Conservation (phyloP, 345 rosid species). For the Rhodamnia argentea region DNA sequence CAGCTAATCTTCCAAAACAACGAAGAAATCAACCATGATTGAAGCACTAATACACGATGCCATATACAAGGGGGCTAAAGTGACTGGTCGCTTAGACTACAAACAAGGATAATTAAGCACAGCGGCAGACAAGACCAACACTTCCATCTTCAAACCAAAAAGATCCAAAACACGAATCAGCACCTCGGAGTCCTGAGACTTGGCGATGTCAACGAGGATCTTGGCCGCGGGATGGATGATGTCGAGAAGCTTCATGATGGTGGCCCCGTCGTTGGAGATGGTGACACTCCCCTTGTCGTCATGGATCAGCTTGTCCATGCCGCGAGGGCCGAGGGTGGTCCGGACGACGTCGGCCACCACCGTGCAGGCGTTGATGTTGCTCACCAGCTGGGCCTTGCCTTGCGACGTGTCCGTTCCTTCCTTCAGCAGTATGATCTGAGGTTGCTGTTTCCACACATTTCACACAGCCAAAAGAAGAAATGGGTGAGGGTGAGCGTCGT, state of each 20-base stretch:
- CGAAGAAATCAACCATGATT: neutral
- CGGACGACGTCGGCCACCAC: conserved; percentile 84
- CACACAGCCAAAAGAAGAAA: neutral
- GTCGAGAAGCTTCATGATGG: conserved; percentile 97
- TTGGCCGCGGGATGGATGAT: conserved; percentile 95
- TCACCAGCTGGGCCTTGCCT: conserved; percentile 86
- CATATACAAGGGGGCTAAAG: neutral
- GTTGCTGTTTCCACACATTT: conserved; percentile 58
- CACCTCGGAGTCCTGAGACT: conserved; percentile 98
- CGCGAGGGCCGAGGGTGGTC: conserved; percentile 94
- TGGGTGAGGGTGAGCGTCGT: neutral
- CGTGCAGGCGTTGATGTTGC: conserved; percentile 97
- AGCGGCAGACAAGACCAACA: neutral
- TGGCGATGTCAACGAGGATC: conserved; percentile 99
- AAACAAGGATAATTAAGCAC: neutral
- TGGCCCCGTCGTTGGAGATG: conserved; percentile 97
- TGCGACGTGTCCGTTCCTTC: conserved; percentile 99
- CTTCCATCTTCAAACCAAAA: neutral
- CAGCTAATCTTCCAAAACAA: neutral
- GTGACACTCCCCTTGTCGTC: conserved; percentile 91
- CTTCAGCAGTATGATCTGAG: conserved; percentile 93
- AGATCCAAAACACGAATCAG: neutral
- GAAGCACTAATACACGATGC: neutral
- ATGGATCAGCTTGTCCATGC: conserved; percentile 98
- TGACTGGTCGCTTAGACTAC: neutral